Evolutionary conservation across 2,329 filamentous ascomycete genomes (phyloP).

Genomic region (Pseudogymnoascus sp.): DNA sequence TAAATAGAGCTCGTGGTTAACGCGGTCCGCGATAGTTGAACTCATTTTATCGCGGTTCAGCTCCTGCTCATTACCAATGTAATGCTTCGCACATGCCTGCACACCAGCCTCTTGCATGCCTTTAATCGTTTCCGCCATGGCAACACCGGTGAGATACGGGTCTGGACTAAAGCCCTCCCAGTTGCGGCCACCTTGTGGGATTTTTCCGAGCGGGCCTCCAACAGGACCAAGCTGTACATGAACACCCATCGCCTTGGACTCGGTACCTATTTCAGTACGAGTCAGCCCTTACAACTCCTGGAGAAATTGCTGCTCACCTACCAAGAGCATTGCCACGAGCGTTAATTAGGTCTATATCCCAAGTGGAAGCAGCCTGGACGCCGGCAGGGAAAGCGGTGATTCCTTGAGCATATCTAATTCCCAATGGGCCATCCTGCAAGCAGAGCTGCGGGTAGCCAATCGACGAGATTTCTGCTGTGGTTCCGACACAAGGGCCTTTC

Average conservation of each 20-base stretch:
- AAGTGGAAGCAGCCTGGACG: conserved; percentile 70
- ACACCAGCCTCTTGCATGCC: conserved; percentile 47
- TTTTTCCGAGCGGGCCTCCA: conserved; percentile 67
- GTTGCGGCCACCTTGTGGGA: conserved; percentile 65
- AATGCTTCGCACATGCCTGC: conserved; percentile 52
- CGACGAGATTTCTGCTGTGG: conserved; percentile 46
- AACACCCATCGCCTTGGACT: conserved; percentile 62
- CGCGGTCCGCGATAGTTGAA: conserved; percentile 55
- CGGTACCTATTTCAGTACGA: conserved; percentile 49
- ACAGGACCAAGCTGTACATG: conserved; percentile 70
- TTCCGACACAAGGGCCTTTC: conserved; percentile 61
- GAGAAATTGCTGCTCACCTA: not conserved
- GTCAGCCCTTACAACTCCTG: not conserved
- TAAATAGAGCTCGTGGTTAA: conserved; percentile 59
- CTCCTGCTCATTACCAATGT: conserved; percentile 64
- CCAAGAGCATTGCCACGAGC: conserved; percentile 47
- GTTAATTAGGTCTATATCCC: conserved; percentile 69
- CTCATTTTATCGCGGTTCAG: conserved; percentile 45
- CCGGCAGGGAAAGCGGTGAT: conserved; percentile 74
- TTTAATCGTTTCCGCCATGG: conserved; percentile 52
- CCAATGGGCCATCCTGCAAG: conserved; percentile 73
- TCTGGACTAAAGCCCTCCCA: conserved; percentile 81
- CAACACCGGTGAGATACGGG: conserved; percentile 62
- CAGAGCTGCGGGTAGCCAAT: conserved; percentile 66
- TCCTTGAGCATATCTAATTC: conserved; percentile 62